phyloP scores from a whole-genome alignment of 2,329 filamentous ascomycete species.

The Stachybotrys chartarum region DNA sequence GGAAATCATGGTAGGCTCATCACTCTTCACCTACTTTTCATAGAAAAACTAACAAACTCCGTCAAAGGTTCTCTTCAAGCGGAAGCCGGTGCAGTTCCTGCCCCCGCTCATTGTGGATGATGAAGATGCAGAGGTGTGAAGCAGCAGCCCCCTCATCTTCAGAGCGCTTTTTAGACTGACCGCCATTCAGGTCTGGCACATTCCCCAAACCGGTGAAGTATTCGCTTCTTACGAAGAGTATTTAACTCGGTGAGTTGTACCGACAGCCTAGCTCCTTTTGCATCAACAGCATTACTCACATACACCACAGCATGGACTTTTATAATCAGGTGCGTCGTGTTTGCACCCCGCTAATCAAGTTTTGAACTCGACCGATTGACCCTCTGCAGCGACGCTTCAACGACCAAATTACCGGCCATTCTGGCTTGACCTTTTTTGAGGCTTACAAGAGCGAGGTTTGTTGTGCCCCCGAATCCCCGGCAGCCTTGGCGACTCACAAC shows the following conservation, averaged over 20 bases:
- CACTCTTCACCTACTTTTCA: neutral
- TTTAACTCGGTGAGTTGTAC: slow-evolving; percentile 60
- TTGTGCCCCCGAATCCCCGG: slow-evolving; percentile 8
- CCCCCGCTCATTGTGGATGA: slow-evolving; percentile 65
- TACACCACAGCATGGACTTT: slow-evolving; percentile 67
- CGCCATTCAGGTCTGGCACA: slow-evolving; percentile 72
- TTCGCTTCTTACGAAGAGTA: slow-evolving; percentile 88
- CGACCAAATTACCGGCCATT: slow-evolving; percentile 92
- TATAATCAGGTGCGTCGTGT: slow-evolving; percentile 68
- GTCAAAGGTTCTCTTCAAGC: slow-evolving; percentile 81
- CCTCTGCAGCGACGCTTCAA: slow-evolving; percentile 70
- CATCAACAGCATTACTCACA: slow-evolving; percentile 10
- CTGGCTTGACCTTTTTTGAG: slow-evolving; percentile 84
- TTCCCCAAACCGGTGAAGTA: slow-evolving; percentile 81
- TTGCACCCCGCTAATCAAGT: slow-evolving; percentile 2
- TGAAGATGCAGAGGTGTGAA: slow-evolving; percentile 70
- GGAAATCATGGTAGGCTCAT: slow-evolving; percentile 3
- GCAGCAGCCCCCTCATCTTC: neutral
- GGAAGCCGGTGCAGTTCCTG: slow-evolving; percentile 85
- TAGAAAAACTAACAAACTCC: neutral
- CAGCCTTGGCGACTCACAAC: slow-evolving; percentile 6
- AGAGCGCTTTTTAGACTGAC: slow-evolving; percentile 4
- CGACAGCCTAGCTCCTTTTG: neutral
- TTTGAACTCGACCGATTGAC: slow-evolving; percentile 9
- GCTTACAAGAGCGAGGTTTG: slow-evolving; percentile 85